These are phyloP conservation scores for Aspergillus incahuasiensis DNA, from an alignment of 495 filamentous ascomycete species.

Conservation along the genomic window DNA sequence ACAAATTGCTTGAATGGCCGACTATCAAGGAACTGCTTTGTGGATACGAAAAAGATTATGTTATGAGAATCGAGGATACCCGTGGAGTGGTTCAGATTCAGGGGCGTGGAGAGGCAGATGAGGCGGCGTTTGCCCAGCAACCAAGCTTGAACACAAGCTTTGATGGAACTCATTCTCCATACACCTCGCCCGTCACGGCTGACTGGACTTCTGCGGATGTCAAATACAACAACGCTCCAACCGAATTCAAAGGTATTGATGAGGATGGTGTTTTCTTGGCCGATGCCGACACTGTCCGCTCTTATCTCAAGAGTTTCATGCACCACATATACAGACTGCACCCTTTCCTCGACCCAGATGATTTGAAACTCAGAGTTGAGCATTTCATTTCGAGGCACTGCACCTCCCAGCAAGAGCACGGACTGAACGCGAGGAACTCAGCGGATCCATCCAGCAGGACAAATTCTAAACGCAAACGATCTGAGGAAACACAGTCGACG, in stretches of 20 bases:
- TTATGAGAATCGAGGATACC: conserved; percentile 70
- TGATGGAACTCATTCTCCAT: conserved; percentile 27
- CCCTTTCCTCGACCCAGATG: conserved; percentile 66
- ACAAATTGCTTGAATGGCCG: conserved; percentile 68
- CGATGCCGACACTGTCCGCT: conserved; percentile 54
- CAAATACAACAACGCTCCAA: conserved; percentile 2
- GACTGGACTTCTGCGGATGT: conserved; percentile 31
- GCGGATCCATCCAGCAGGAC: conserved; percentile 23
- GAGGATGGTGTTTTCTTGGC: conserved; percentile 61
- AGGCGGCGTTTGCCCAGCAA: conserved; percentile 26
- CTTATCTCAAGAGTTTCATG: conserved; percentile 67
- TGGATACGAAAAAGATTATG: conserved; percentile 55
- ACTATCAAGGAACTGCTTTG: conserved; percentile 56
- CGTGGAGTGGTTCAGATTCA: conserved; percentile 72
- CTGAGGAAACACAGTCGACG: conserved; percentile 25
- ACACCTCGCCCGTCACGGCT: conserved; percentile 20
- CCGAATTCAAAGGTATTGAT: conserved; percentile 47
- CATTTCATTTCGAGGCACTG: conserved; percentile 46
- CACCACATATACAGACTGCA: conserved; percentile 82
- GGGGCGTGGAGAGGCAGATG: conserved; percentile 66
- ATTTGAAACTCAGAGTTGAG: conserved; percentile 46
- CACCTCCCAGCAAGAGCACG: conserved; percentile 19
- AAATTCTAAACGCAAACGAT: conserved; percentile 45
- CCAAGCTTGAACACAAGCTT: conserved; percentile 11
- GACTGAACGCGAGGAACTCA: conserved; percentile 10